These are phyloP conservation scores for Claviceps sp. DNA, from an alignment of 2,329 filamentous ascomycete species.

Conservation along the genomic window DNA sequence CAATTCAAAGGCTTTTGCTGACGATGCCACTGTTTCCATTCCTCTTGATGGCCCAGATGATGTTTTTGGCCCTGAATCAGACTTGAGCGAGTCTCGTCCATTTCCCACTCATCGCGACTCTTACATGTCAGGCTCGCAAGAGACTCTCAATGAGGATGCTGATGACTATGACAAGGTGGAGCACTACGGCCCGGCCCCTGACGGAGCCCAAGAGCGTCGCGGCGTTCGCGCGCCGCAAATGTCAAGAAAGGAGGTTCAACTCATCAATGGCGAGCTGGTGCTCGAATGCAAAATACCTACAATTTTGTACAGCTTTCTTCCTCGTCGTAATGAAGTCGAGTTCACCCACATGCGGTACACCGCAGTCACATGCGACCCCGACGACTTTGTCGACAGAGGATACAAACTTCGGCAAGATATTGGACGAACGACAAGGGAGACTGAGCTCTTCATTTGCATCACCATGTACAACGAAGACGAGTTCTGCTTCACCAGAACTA, in stretches of 20 bases:
- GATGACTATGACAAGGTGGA: constrained; percentile 45
- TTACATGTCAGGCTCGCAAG: constrained; percentile 40
- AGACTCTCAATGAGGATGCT: constrained; percentile 36
- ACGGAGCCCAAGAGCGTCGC: constrained; percentile 73
- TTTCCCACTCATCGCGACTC: constrained; percentile 41
- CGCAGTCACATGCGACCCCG: constrained; percentile 93
- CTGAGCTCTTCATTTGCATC: constrained; percentile 89
- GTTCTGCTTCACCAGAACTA: constrained; percentile 88
- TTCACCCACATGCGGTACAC: constrained; percentile 99
- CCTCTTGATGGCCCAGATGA: constrained; percentile 56
- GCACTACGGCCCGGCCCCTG: constrained; percentile 78
- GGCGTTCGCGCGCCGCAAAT: constrained; percentile 80
- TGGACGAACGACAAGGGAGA: constrained; percentile 70
- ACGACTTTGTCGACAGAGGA: constrained; percentile 77
- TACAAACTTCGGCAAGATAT: constrained; percentile 92
- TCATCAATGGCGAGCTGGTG: constrained; percentile 96
- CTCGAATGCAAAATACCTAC: constrained; percentile 98
- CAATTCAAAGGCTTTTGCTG: constrained; percentile 40
- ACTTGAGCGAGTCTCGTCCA: constrained; percentile 38
- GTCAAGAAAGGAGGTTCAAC: constrained; percentile 82
- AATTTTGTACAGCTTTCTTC: constrained; percentile 92
- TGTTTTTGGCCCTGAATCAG: constrained; percentile 53
- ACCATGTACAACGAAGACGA: constrained; percentile 99
- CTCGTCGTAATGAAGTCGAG: constrained; percentile 80
- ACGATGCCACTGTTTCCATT: constrained; percentile 61